Evolutionary conservation across 179 eudicot genomes (phyloP), one percentile per base, ranked within the genome.

Genomic region (Amaranthus tricolor): DNA sequence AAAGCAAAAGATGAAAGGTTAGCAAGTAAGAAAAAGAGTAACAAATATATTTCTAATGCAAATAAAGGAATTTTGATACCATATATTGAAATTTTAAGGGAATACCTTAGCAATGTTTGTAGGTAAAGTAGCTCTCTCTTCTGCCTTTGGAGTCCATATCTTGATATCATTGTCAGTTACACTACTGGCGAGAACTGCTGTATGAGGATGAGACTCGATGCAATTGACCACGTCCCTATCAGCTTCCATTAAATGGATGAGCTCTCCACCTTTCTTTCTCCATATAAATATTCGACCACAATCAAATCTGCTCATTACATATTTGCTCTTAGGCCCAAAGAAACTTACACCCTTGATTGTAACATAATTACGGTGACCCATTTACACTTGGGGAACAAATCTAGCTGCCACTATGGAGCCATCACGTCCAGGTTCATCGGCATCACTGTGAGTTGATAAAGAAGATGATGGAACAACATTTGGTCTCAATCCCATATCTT

Each of bases 281-380:
- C 99, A 95, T 40, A 95, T 91, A 82, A 93, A 95, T 65, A 95
- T 95, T 47, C 94, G 86, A 62, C 99, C 99, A 91, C 99, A 95
- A 82, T 95, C 99, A 57, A 98, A 95, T 54, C 99, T 98, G 84
- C 99, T 95, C 66, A 85, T 88, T 64, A 93, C 93, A 84, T 93
- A 95, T 78, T 95, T 96, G 57, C 89, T 82, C 62, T 87, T 93
- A 31, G 99, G 96, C 73, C 99, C 99, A 82, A 88, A 95, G 85
- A 95, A 95, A 70, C 71, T 78, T 63, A 93, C 98, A 72, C 98
- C 99, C 86, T 95, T 95, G 49, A 95, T 93, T 0, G 99, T 95
- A 17, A 84, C 85, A 76, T 73, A 63, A 85, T 95, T 95, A 63
- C 56, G 75, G 72, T 93, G 99, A 45, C 99, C 99, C 88, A 88